These are phyloP conservation scores for Nicotiana rustica DNA, from an alignment of 305 asterid genomes.

Conservation along the genomic window DNA sequence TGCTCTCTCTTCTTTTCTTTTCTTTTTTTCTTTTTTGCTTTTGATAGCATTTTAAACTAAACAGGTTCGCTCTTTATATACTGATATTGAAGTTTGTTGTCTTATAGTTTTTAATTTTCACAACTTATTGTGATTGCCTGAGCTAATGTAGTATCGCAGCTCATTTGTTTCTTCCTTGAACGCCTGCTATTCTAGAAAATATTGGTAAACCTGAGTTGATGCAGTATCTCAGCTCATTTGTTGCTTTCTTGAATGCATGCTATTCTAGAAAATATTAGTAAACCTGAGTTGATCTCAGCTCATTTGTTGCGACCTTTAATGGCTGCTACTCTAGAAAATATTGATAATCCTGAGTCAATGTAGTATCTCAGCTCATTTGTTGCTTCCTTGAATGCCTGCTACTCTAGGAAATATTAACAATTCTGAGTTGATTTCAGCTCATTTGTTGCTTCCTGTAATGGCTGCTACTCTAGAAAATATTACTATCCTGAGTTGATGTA, in stretches of 20 bases:
- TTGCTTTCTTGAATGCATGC: slow-evolving; percentile 16
- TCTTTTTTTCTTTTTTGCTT: too few relatives aligned
- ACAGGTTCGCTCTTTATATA: neutral
- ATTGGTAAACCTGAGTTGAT: neutral
- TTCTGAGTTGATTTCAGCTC: slow-evolving; percentile 13
- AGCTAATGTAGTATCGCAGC: too few relatives aligned
- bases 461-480: too few relatives aligned
- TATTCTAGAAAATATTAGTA: neutral
- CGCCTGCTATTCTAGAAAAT: too few relatives aligned
- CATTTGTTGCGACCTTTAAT: too few relatives aligned
- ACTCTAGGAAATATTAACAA: neutral
- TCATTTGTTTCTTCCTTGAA: too few relatives aligned
- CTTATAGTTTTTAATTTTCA: neutral
- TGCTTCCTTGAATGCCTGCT: slow-evolving; percentile 17
- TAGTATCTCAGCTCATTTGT: slow-evolving; percentile 13
- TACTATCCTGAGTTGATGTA: too few relatives aligned
- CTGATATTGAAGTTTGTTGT: neutral
- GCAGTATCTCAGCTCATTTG: neutral
- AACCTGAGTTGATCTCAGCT: neutral
- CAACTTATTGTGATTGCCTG: neutral
- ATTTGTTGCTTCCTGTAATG: too few relatives aligned
- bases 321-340: too few relatives aligned
- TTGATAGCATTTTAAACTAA: neutral
- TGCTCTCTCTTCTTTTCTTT: too few relatives aligned
- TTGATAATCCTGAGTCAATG: neutral